Evolutionary conservation across 225 moss, liverwort and hornwort species (phyloP).

Genomic region (Bryum argenteum): DNA sequence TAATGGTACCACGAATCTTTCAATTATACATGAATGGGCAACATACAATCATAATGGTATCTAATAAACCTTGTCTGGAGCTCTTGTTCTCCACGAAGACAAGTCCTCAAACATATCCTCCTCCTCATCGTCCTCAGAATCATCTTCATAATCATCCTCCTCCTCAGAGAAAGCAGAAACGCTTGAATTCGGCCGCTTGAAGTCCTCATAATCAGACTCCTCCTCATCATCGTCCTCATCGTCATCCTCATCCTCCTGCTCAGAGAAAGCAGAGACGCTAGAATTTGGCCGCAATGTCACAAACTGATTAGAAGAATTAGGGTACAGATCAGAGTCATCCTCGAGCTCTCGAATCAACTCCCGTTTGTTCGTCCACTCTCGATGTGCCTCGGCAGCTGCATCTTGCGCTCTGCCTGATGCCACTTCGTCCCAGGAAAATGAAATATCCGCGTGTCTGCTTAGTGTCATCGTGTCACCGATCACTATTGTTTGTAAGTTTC

Average conservation of each 20-base stretch:
- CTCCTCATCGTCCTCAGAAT: too few relatives aligned
- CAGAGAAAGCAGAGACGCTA: conserved; percentile 45
- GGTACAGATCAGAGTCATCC: conserved; percentile 48
- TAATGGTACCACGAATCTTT: too few relatives aligned
- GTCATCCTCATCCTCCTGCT: conserved; percentile 36
- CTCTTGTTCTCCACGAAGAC: too few relatives aligned
- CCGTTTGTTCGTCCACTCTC: conserved; percentile 63
- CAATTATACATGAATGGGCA: too few relatives aligned
- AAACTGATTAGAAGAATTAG: conserved; percentile 18
- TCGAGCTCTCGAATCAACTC: conserved; percentile 59
- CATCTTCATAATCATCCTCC: too few relatives aligned
- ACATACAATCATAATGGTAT: too few relatives aligned
- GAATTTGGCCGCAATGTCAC: conserved; percentile 43
- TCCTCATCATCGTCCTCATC: conserved; percentile 26
- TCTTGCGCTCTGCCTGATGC: conserved; percentile 68
- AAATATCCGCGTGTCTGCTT: conserved; percentile 62
- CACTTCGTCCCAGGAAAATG: conserved; percentile 87
- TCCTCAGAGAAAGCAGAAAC: too few relatives aligned
- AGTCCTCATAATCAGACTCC: conserved; percentile 40
- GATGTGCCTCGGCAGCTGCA: conserved; percentile 54
- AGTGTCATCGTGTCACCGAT: conserved; percentile 75
- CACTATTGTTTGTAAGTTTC: conserved; percentile 67
- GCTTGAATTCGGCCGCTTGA: neutral
- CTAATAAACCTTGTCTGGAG: too few relatives aligned
- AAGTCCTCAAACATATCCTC: too few relatives aligned